Evolutionary conservation across 768 basidiomycete species (phyloP), one percentile per base, ranked within the genome.

Genomic region (Rhodotorula toruloides): DNA sequence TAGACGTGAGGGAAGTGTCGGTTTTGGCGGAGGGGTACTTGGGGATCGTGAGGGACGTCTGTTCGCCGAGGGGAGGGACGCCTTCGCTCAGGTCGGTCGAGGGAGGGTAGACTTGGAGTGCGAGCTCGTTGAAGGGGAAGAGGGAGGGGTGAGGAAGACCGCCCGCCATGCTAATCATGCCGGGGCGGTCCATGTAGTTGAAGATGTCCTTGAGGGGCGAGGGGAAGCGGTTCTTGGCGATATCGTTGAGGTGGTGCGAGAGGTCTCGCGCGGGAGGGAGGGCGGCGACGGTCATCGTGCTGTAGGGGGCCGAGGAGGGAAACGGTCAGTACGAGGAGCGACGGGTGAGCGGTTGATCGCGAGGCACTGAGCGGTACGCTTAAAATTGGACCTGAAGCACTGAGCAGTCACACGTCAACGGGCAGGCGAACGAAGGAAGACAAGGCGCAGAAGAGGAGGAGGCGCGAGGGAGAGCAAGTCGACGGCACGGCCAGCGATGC

Each of bases 131-230:
- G 74, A 87, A 87, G 0, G 87, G 87, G 76, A 88, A 90, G 75
- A 85, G 86, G 1, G 81, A 81, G 11, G 87, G 84, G 72, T 80
- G 81, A 1, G 89, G 88, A 32, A 87, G 73, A 84, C 88, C 88
- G 73, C 88, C 88, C 36, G 87, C 86, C 65, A 90, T 78, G 52
- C 76, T 78, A 57, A 88, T 82, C 21, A 85, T 67, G 19, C 83
- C 84, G 25, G 83, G 82, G 46, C 78, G 79, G 4, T 77, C 78
- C 65, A 81, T 79, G 76, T 86, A 87, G 76, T 84, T 84, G 73
- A 84, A 82, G 36, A 89, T 76, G 47, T 81, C 82, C 76, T 90
- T 90, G 61, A 90, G 78, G 0, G 87, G 85, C 46, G 84, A 86
- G 4, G 77, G 65, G 36, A 72, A 55, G 49, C 87, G 79, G 36